Conservation (phyloP, 1,139 yeast genomes). For the Geotrichum reessii region DNA sequence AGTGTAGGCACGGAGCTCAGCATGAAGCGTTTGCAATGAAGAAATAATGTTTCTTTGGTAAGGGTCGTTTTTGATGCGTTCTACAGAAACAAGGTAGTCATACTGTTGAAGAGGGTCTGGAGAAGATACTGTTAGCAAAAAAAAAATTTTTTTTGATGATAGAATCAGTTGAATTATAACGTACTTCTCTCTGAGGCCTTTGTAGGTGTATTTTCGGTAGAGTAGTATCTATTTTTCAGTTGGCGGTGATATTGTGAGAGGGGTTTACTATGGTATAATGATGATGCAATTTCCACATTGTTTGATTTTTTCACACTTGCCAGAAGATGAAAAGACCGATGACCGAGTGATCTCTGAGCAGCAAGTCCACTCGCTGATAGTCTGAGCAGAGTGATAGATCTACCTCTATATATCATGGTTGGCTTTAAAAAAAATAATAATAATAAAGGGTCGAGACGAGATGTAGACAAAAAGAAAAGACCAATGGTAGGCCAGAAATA, state of each 20-base stretch:
- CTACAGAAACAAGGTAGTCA: constrained; percentile 48
- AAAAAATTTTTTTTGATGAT: background rate
- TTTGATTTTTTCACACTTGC: background rate
- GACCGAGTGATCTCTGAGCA: background rate
- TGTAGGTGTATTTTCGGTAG: background rate
- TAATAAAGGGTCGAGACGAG: background rate
- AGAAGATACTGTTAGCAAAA: background rate
- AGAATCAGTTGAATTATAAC: background rate
- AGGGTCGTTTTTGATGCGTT: constrained; percentile 56
- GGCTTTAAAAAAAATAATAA: too few species aligned
- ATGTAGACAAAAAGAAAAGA: background rate
- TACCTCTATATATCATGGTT: background rate
- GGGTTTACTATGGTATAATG: background rate
- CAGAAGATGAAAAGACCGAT: background rate
- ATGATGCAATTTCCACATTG: background rate
- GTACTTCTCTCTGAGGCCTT: background rate
- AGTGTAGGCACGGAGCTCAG: constrained; percentile 23
- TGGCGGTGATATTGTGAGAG: background rate
- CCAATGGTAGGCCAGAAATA: background rate
- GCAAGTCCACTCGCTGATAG: background rate
- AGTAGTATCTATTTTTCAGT: background rate
- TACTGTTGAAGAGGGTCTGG: constrained; percentile 46
- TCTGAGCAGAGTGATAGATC: background rate
- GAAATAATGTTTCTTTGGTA: constrained; percentile 45
- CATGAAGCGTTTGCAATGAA: constrained; percentile 28